Base-by-base conservation (phyloP, 2,329 filamentous ascomycete species). In the Macrophomina tecta region DNA sequence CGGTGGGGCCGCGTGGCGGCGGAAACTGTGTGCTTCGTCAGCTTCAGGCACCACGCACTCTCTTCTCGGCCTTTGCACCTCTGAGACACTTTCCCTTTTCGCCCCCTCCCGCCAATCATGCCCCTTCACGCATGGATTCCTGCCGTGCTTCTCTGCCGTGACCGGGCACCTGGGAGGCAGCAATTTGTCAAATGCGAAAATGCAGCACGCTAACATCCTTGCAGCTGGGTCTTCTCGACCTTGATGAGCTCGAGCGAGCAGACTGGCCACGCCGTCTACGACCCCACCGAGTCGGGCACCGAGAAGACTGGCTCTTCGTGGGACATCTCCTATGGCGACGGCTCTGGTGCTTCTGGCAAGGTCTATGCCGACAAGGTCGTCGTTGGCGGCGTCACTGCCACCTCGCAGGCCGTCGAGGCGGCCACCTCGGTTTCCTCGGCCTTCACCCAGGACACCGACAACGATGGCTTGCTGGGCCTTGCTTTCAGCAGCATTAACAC, bases 361-460 rank as follows among this genome's bases (percentile, higher is more conserved):
- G 89, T 92, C 65, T 91, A 89, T 77, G 83, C 81, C 38, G 90
- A 92, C 75, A 86, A 82, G 56, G 89, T 91, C 48, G 80, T 80
- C 30, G 83, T 92, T 34, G 89, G 88, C 56, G 80, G 81, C 36
- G 85, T 89, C 4, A 86, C 81, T 38, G 87, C 89, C 42, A 82
- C 82, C 3, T 74, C 77, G 2, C 90, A 92, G 77, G 88, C 89
- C 12, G 85, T 92, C 9, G 87, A 91, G 76, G 85, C 88, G 42
- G 90, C 90, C 14, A 81, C 81, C 4, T 80, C 82, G 1, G 84
- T 91, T 49, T 90, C 88, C 14, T 67, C 76, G 0, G 70, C 81
- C 51, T 89, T 89, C 78, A 71, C 77, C 7, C 71, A 80, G 66
- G 85, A 89, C 71, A 72, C 72, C 40, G 76, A 84, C 73, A 86